Percentiles rank a stretch among this genome's conserved stretches.
Evolutionary conservation across 805 yeast genomes (phyloP).

Genomic region (Metschnikowia hibisci): DNA sequence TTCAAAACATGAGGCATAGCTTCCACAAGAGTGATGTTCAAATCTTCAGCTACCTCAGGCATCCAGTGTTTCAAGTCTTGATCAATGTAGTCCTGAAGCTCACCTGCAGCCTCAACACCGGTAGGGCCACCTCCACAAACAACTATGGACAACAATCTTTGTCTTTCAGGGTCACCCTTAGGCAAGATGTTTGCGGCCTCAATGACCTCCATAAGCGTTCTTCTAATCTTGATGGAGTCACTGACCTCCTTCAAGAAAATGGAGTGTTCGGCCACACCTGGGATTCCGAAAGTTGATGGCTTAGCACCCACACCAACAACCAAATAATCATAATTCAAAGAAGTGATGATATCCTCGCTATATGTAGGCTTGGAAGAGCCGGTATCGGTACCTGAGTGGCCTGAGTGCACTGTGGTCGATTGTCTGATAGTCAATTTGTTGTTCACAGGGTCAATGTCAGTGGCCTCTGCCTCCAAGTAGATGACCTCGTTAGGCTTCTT

Average conservation of each 20-base stretch:
- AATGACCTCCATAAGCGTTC: slow-evolving; percentile 76
- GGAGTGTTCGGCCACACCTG: slow-evolving; percentile 88
- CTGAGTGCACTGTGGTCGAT: slow-evolving; percentile 51
- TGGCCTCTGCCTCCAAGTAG: slow-evolving; percentile 89
- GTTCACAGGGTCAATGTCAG: slow-evolving; percentile 68
- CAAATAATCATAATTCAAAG: slow-evolving; percentile 70
- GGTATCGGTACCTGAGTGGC: slow-evolving; percentile 51
- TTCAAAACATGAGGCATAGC: slow-evolving; percentile 85
- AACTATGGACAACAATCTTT: slow-evolving; percentile 78
- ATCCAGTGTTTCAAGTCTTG: slow-evolving; percentile 88
- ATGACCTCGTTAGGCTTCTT: slow-evolving; percentile 70
- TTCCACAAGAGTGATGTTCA: slow-evolving; percentile 81
- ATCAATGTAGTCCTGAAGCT: slow-evolving; percentile 87
- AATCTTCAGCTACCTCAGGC: slow-evolving; percentile 79
- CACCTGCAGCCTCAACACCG: slow-evolving; percentile 97
- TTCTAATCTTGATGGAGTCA: slow-evolving; percentile 82
- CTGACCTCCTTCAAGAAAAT: slow-evolving; percentile 85
- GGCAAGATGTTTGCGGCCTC: slow-evolving; percentile 86
- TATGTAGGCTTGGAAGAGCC: slow-evolving; percentile 39
- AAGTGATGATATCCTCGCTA: slow-evolving; percentile 42
- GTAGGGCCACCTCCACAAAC: slow-evolving; percentile 99
- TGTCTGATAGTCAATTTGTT: slow-evolving; percentile 65
- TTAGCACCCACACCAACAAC: slow-evolving; percentile 94
- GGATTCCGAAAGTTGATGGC: slow-evolving; percentile 91
- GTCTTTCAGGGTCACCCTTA: slow-evolving; percentile 71